Percentiles rank a stretch among this genome's conserved stretches.
Conservation (phyloP, 2,329 filamentous ascomycete genomes). For the Arachnopeziza araneosa region DNA sequence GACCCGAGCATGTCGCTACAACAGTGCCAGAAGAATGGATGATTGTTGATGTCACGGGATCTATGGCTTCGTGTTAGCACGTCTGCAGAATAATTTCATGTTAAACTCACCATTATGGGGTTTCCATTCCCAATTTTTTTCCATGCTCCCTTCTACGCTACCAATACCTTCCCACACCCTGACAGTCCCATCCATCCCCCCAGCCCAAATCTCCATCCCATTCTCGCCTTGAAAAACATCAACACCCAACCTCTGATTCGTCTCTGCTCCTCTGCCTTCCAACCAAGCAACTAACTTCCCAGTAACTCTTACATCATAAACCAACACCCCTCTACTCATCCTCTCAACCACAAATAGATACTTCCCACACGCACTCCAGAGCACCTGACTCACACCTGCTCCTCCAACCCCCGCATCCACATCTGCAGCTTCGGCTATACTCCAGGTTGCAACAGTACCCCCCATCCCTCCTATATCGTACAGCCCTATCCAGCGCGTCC, state of each 20-base stretch:
- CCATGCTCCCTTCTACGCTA: conserved; percentile 35
- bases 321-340: conserved; percentile 46
- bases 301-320: conserved; percentile 58
- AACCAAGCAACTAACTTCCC: conserved; percentile 52
- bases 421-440: conserved; percentile 50
- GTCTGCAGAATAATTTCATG: background rate
- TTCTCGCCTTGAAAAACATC: conserved; percentile 46
- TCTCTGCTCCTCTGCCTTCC: conserved; percentile 42
- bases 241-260: conserved; percentile 51
- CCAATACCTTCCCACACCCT: conserved; percentile 55
- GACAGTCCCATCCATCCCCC: conserved; percentile 48
- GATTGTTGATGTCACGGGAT: conserved; percentile 26
- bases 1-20: conserved; percentile 31
- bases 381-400: conserved; percentile 54
- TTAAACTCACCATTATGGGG: conserved; percentile 28
- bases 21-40: conserved; percentile 30
- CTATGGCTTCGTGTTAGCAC: conserved; percentile 13
- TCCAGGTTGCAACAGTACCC: conserved; percentile 52
- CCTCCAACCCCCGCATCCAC: conserved; percentile 47
- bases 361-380: conserved; percentile 58
- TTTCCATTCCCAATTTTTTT: conserved; percentile 28
- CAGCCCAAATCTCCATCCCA: conserved; percentile 59
- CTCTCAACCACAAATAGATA: conserved; percentile 60
- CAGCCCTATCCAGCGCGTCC: conserved; percentile 56
- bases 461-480: conserved; percentile 55